Percentiles rank a stretch among this genome's conserved stretches.
These are phyloP conservation scores for Phylloporus scabripes DNA, from an alignment of 768 basidiomycete species.

Conservation along the genomic window DNA sequence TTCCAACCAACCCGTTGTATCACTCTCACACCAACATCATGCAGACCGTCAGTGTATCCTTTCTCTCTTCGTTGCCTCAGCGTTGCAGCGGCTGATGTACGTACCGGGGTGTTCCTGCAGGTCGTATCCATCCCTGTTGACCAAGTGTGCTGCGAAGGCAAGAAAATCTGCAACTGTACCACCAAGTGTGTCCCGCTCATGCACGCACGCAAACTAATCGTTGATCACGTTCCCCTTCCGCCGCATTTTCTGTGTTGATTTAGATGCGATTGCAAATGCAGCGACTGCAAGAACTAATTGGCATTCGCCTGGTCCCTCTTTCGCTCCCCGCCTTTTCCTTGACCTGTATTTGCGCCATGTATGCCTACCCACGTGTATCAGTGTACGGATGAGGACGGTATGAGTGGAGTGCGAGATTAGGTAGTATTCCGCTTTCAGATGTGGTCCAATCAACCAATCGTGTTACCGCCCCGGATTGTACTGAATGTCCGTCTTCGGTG, in stretches of 20 bases:
- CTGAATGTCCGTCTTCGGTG: too few relatives aligned
- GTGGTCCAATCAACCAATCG: too few relatives aligned
- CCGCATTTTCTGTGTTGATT: not conserved
- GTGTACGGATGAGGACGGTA: not conserved
- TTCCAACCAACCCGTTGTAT: not conserved
- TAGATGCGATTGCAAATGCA: not conserved
- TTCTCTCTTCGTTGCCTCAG: not conserved
- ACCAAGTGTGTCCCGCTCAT: not conserved
- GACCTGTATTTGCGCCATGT: not conserved
- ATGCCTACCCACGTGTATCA: not conserved
- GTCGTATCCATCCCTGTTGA: conserved; percentile 3
- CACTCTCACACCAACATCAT: not conserved
- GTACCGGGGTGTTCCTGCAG: not conserved
- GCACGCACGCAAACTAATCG: not conserved
- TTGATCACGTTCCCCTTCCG: not conserved
- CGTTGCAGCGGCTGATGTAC: not conserved
- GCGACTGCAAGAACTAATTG: not conserved
- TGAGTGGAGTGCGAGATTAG: not conserved
- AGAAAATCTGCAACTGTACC: not conserved
- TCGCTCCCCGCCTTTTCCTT: not conserved
- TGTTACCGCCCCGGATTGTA: too few relatives aligned
- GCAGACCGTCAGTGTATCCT: conserved; percentile 11
- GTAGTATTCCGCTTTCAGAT: not conserved
- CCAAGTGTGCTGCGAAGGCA: conserved; percentile 2
- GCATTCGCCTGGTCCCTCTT: not conserved